Evolutionary conservation across 345 rosid species (phyloP).

Genomic region (Arabis alpina): DNA sequence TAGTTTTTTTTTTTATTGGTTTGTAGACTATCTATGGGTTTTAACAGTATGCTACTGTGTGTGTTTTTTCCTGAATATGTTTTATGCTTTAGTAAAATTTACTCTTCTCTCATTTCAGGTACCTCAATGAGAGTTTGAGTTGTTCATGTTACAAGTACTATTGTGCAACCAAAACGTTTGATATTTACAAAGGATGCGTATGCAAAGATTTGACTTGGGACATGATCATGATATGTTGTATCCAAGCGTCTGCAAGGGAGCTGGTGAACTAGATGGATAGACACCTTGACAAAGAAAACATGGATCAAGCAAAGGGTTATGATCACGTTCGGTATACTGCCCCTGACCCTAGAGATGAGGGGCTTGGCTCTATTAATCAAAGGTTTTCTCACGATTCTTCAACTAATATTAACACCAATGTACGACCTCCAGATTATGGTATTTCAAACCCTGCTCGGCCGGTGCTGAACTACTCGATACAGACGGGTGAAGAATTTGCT

Average conservation of each 20-base stretch:
- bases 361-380: constrained; percentile 37
- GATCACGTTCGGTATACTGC: constrained; percentile 39
- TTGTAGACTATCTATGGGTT: too few species aligned
- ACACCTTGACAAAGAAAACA: constrained; percentile 30
- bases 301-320: constrained; percentile 45
- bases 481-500: constrained; percentile 49
- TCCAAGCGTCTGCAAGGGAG: constrained; percentile 24
- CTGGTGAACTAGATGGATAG: constrained; percentile 39
- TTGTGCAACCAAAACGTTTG: constrained; percentile 26
- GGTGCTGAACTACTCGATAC: constrained; percentile 46
- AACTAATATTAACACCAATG: constrained; percentile 25
- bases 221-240: constrained; percentile 35
- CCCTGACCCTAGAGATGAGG: constrained; percentile 40
- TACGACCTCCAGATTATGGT: constrained; percentile 46
- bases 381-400: constrained; percentile 41
- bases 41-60: neutral
- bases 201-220: constrained; percentile 28
- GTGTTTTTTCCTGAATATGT: neutral
- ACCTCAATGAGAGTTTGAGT: constrained; percentile 33
- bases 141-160: constrained; percentile 14
- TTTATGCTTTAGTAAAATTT: constrained; percentile 17
- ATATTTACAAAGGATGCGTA: constrained; percentile 19
- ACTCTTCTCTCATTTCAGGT: constrained; percentile 34
- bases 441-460: constrained; percentile 40
- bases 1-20: too few species aligned